phyloP scores from a whole-genome alignment of 75 land plant genomes.

The Pseudotsuga menziesii region DNA sequence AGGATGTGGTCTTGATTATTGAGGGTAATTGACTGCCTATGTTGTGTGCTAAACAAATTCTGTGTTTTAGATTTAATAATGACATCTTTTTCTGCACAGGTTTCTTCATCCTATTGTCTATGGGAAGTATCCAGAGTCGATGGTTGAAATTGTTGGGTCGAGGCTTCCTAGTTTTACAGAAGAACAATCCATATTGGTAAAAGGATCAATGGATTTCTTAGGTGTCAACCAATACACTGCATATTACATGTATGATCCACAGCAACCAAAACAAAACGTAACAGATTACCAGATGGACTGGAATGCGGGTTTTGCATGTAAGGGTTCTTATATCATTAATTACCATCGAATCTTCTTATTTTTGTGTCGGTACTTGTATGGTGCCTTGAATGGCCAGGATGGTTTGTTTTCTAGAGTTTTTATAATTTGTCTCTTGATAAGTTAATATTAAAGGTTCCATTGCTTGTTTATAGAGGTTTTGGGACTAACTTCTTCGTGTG shows the following conservation, averaged over 20 bases:
- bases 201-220: constrained; percentile 51
- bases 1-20: background rate
- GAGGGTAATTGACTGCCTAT: background rate
- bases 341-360: background rate
- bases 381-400: too few species aligned
- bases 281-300: constrained; percentile 50
- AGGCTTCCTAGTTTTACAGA: constrained; percentile 4
- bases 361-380: background rate
- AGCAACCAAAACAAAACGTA: constrained; percentile 10
- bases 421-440: too few species aligned
- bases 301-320: constrained; percentile 60
- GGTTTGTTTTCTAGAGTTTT: background rate
- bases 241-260: constrained; percentile 50
- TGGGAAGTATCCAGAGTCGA: constrained; percentile 65
- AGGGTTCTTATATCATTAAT: background rate
- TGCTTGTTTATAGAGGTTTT: too few species aligned
- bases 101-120: constrained; percentile 65
- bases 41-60: background rate
- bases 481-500: background rate
- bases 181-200: constrained; percentile 29
- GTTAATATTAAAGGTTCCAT: too few species aligned
- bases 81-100: constrained; percentile 21
- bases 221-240: constrained; percentile 69
- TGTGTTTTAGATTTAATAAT: background rate
- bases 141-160: constrained; percentile 52